Evolutionary conservation across 2,329 filamentous ascomycete genomes (phyloP).

Genomic region (Chaetothyriales sp.): DNA sequence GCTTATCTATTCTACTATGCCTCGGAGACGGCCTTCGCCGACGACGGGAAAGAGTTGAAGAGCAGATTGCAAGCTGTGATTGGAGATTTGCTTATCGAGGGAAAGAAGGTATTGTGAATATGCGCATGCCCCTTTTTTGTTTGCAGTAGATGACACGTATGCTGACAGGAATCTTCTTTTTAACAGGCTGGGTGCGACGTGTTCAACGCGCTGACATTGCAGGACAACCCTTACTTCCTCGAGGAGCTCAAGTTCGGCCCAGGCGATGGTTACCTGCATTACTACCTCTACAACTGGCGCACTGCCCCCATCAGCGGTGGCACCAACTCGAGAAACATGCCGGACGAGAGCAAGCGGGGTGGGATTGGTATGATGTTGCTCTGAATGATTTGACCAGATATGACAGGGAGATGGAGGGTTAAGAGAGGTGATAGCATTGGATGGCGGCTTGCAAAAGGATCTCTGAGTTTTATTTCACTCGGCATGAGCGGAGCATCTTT

Average conservation of each 20-base stretch:
- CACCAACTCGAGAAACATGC: constrained; percentile 60
- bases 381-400: constrained; percentile 19
- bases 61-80: constrained; percentile 66
- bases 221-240: constrained; percentile 89
- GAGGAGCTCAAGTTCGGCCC: constrained; percentile 87
- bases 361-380: constrained; percentile 83
- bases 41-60: constrained; percentile 47
- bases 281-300: constrained; percentile 95
- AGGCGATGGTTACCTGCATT: constrained; percentile 88
- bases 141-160: background rate
- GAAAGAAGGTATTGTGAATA: constrained; percentile 60
- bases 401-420: background rate
- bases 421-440: background rate
- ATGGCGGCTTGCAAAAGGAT: background rate
- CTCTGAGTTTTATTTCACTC: background rate
- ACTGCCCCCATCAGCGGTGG: constrained; percentile 74
- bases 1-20: constrained; percentile 98
- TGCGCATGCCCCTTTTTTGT: background rate
- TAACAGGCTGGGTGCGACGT: constrained; percentile 66
- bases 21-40: constrained; percentile 56
- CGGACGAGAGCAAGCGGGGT: constrained; percentile 64
- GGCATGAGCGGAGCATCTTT: background rate
- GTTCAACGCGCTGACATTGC: constrained; percentile 84
- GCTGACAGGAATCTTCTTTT: constrained; percentile 17
- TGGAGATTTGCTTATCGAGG: constrained; percentile 72